Percentiles rank a stretch among this genome's conserved stretches.
Conservation (phyloP, 2,329 filamentous ascomycete species). For the Alternaria atra region DNA sequence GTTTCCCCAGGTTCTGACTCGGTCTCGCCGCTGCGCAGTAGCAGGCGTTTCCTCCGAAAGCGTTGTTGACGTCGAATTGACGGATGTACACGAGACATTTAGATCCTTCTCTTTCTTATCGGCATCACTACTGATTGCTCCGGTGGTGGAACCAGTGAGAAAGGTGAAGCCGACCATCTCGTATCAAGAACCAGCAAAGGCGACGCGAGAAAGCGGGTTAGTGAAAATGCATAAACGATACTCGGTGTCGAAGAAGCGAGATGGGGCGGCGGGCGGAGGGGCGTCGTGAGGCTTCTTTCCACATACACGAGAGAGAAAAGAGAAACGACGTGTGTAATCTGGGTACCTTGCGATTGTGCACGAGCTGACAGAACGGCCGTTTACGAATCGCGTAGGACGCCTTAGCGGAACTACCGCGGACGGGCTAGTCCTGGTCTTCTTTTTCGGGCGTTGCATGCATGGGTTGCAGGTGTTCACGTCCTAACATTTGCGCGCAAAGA, state of each 20-base stretch:
- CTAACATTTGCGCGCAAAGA: no score
- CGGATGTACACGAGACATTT: not conserved
- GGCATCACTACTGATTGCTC: not conserved
- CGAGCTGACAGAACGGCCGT: not conserved
- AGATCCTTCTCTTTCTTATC: conserved; percentile 8
- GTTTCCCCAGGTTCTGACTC: conserved; percentile 15
- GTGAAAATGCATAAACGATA: not conserved
- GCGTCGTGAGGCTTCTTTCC: not conserved
- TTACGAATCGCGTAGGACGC: conserved; percentile 9
- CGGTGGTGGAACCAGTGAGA: no score
- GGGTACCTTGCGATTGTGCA: no score
- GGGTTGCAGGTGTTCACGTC: not conserved
- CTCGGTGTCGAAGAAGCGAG: conserved; percentile 6
- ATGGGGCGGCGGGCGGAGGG: not conserved
- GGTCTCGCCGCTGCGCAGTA: not conserved
- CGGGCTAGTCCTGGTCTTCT: not conserved
- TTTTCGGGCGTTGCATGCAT: not conserved
- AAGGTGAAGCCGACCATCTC: not conserved
- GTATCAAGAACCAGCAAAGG: not conserved
- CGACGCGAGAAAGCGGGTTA: not conserved
- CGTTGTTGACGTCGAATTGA: not conserved
- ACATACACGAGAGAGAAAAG: not conserved
- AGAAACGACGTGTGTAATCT: no score
- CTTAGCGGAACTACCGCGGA: not conserved
- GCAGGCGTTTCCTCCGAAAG: not conserved